Percentiles rank a stretch among this genome's conserved stretches.
Conservation (phyloP, 495 filamentous ascomycete species). For the Hypoxylon fragiforme region DNA sequence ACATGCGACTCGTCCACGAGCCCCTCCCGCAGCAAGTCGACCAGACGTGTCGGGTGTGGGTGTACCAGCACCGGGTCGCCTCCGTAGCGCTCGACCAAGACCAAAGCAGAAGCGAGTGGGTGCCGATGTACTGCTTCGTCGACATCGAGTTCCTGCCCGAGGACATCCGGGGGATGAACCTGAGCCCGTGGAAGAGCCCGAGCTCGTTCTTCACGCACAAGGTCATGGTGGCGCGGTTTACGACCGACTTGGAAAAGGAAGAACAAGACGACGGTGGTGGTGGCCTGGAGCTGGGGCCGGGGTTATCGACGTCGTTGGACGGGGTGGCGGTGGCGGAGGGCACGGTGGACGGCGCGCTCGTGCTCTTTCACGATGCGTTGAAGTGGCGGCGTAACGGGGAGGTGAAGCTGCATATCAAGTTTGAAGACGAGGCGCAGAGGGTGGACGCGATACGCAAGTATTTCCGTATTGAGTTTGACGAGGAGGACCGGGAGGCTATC, state of each 20-base stretch:
- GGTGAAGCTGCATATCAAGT: conserved; percentile 50
- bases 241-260: conserved; percentile 44
- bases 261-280: not conserved
- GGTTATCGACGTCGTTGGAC: not conserved
- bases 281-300: too few species aligned
- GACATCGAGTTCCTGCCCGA: conserved; percentile 47
- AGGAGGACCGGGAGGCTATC: conserved; percentile 58
- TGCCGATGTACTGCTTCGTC: conserved; percentile 46
- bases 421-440: conserved; percentile 56
- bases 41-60: conserved; percentile 43
- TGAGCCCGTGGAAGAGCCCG: conserved; percentile 44
- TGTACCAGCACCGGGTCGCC: conserved; percentile 46
- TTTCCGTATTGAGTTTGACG: conserved; percentile 58
- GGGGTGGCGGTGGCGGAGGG: not conserved
- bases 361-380: conserved; percentile 59
- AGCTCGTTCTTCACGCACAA: conserved; percentile 49
- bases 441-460: conserved; percentile 54
- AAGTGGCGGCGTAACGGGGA: conserved; percentile 58
- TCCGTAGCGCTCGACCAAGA: conserved; percentile 4
- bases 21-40: conserved; percentile 36
- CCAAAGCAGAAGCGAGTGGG: conserved; percentile 42
- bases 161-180: conserved; percentile 66
- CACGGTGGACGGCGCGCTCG: conserved; percentile 57
- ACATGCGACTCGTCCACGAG: conserved; percentile 33
- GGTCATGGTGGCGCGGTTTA: conserved; percentile 41